Base-by-base conservation (phyloP, 169 alveolate genomes). In the Plasmodium knowlesi region DNA sequence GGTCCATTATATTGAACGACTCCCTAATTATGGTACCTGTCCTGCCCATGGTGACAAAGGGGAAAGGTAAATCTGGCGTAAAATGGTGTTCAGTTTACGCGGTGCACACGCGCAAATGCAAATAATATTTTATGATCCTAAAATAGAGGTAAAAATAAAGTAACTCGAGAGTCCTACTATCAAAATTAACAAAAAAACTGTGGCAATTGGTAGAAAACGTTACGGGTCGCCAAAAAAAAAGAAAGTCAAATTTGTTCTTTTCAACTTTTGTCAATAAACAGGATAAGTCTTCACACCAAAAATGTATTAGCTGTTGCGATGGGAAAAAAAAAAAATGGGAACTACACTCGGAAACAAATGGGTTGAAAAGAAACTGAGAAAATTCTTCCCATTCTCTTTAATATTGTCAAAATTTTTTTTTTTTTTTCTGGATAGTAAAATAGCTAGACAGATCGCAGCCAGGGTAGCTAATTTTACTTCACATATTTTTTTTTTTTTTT, bases 1-100 rank as follows among this genome's bases (percentile, higher is more conserved):
- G 30, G 54, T 89, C 94, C 70, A 81, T 30, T 70, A 81, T 34
- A 46, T n/a, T 14, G 53, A 89, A 89, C 25, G 94, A 89, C 30
- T 89, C 94, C 28, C 37, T 89, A 67, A 89, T 89, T 81, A 79
- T 5, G 22, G 82, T 37, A 80, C 83, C 53, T 37, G 82, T 70
- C 30, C 2, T 80, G 25, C 57, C 50, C 94, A 89, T 89, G 82
- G 67, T 89, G 37, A 37, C 61, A 76, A 1, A 50, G 81, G 61
- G 32, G 32, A n/a, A n/a, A n/a, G 46, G 8, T 25, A 16, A 74
- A 54, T 16, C 16, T 9, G n/a, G 53, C 78, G 43, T 34, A 32
- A 74, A 86, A 30, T 74, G 43, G 50, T 30, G 91, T 28, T 6
- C 50, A 61, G 74, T 37, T 70, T 41, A 61, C 14, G 74, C 41